Percentiles rank a stretch among this genome's conserved stretches.
phyloP scores from a whole-genome alignment of 805 yeast genomes.

The Candida andamanensis region DNA sequence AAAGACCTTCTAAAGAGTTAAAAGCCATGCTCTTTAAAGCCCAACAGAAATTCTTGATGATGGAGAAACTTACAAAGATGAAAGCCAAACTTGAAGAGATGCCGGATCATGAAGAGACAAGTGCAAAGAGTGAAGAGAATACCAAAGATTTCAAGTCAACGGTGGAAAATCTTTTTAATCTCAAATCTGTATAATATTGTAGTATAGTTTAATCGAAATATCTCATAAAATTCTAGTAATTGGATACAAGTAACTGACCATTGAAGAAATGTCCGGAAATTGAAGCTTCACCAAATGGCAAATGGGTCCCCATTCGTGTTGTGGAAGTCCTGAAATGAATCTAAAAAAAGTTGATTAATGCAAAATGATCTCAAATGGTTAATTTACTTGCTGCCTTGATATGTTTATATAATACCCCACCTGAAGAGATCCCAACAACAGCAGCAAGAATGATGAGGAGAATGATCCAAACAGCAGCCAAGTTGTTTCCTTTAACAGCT shows the following conservation, averaged over 20 bases:
- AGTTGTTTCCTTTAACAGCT: conserved; percentile 57
- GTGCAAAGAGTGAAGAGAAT: not conserved
- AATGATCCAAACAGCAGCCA: conserved; percentile 50
- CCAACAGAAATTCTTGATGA: conserved; percentile 28
- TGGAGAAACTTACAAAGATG: conserved; percentile 12
- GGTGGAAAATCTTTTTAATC: conserved; percentile 9
- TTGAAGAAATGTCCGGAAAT: not conserved
- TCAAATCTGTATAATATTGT: too few relatives aligned
- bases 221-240: not conserved
- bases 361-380: too few relatives aligned
- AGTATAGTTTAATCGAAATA: too few relatives aligned
- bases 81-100: not conserved
- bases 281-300: too few relatives aligned
- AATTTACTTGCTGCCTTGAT: conserved; percentile 8
- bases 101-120: not conserved
- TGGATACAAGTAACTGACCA: not conserved
- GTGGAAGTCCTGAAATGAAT: too few relatives aligned
- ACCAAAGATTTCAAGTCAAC: conserved; percentile 10
- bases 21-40: conserved; percentile 34
- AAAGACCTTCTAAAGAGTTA: conserved; percentile 46
- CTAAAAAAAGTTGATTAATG: too few relatives aligned
- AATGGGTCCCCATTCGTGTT: too few relatives aligned
- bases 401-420: conserved; percentile 31
- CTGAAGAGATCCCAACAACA: conserved; percentile 34
- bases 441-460: conserved; percentile 30